Percentiles rank a stretch among this genome's conserved stretches.
These are phyloP conservation scores for Xerocomus alliaceus DNA, from an alignment of 1,284 basidiomycete species.

Conservation along the genomic window DNA sequence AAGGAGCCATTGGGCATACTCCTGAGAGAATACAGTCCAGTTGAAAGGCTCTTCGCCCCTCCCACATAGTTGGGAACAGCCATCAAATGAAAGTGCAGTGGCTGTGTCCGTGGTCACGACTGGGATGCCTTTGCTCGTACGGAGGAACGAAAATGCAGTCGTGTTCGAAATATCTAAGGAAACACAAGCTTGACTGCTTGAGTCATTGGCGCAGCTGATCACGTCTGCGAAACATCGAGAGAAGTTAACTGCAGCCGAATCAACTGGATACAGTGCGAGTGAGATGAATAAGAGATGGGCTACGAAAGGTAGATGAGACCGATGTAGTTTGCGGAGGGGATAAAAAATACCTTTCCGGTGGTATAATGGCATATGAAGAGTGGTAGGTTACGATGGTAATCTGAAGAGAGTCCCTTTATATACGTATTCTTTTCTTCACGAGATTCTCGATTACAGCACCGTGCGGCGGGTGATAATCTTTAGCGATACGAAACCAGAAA, in stretches of 20 bases:
- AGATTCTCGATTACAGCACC: no score
- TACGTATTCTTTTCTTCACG: no score
- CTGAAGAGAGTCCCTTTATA: no score
- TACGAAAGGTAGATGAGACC: constrained; percentile 15
- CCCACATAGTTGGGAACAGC: constrained; percentile 44
- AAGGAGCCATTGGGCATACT: constrained; percentile 51
- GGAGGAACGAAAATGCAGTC: constrained; percentile 23
- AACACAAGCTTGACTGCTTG: constrained; percentile 5
- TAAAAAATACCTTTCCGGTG: constrained; percentile 12
- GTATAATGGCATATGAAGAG: constrained; percentile 8
- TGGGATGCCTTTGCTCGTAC: constrained; percentile 15
- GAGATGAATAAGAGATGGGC: constrained; percentile 4
- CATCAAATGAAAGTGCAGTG: constrained; percentile 30
- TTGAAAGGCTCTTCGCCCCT: constrained; percentile 38
- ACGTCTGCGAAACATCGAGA: constrained; percentile 16
- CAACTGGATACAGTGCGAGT: not conserved
- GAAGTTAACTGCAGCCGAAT: constrained; percentile 8
- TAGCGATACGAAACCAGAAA: no score
- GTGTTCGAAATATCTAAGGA: constrained; percentile 15
- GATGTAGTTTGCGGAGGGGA: not conserved
- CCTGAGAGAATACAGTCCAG: constrained; percentile 49
- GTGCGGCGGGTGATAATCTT: no score
- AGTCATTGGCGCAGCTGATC: constrained; percentile 15
- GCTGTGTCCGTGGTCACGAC: not conserved
- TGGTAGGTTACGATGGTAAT: no score